Conservation (phyloP, 1,284 basidiomycete genomes). For the Pseudozyma flocculosa region DNA sequence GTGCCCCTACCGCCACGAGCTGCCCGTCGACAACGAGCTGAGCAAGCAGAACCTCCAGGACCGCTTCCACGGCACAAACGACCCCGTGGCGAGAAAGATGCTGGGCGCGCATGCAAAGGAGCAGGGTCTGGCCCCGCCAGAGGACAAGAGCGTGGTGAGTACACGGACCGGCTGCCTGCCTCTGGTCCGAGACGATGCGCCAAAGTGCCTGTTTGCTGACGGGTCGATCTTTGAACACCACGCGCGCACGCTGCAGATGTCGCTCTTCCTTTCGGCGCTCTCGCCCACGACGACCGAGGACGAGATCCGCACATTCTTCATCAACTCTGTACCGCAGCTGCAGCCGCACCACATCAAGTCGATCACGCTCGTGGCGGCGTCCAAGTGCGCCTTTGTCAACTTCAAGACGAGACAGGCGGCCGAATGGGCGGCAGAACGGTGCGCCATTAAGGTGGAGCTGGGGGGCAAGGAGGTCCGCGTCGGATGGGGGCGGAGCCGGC, state of each 20-base stretch:
- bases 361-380: conserved; percentile 27
- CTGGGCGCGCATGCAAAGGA: conserved; percentile 71
- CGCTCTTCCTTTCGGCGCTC: conserved; percentile 84
- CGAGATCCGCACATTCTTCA: conserved; percentile 73
- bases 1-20: conserved; percentile 94
- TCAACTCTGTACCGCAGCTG: conserved; percentile 59
- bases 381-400: conserved; percentile 89
- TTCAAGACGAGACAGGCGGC: conserved; percentile 78
- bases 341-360: conserved; percentile 66
- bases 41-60: conserved; percentile 91
- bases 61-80: conserved; percentile 76
- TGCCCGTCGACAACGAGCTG: conserved; percentile 68
- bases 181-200: too few relatives aligned
- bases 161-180: conserved; percentile 9
- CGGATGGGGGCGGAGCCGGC: conserved; percentile 71
- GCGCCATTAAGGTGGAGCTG: conserved; percentile 82
- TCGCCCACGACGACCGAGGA: conserved; percentile 73
- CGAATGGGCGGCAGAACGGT: conserved; percentile 80
- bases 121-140: conserved; percentile 83
- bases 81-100: conserved; percentile 88
- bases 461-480: conserved; percentile 74
- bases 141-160: conserved; percentile 80
- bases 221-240: conserved; percentile 1
- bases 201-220: too few relatives aligned
- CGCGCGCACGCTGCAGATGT: conserved; percentile 67